Conservation (phyloP, 352 stramenopile genomes). For the Thraustotheca clavata region DNA sequence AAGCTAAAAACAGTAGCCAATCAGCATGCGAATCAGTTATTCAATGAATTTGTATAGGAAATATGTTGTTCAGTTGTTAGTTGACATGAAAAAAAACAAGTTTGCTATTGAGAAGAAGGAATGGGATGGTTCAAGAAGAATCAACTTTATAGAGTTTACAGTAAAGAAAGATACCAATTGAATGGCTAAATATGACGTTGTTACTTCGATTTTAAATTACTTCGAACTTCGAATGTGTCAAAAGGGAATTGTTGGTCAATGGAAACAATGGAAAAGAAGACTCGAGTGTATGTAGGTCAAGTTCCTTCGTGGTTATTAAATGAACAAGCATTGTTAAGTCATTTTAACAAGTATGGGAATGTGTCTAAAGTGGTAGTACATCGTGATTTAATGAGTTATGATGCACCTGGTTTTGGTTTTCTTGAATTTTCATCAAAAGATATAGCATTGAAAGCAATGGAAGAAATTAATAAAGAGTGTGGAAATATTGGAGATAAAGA, state of each 20-base stretch:
- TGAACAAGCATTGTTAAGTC: neutral
- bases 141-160: no score
- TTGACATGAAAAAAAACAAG: no score
- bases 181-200: no score
- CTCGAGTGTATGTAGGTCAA: slow-evolving; percentile 11
- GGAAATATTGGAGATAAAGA: neutral
- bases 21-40: neutral
- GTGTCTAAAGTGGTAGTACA: neutral
- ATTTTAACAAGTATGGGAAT: slow-evolving; percentile 7
- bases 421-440: neutral
- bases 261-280: neutral
- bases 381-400: neutral
- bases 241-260: neutral
- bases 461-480: neutral
- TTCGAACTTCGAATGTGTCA: neutral
- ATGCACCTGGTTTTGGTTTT: slow-evolving; percentile 11
- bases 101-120: no score
- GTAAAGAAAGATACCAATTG: no score
- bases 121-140: no score
- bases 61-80: no score
- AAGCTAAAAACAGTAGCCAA: slow-evolving; percentile 13
- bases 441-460: neutral
- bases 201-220: slow-evolving; percentile 1
- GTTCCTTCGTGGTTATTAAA: slow-evolving; percentile 8
- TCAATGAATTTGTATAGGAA: no score